Base-by-base conservation (phyloP, 371 early-diverging fungal species). In the Circinella minor region DNA sequence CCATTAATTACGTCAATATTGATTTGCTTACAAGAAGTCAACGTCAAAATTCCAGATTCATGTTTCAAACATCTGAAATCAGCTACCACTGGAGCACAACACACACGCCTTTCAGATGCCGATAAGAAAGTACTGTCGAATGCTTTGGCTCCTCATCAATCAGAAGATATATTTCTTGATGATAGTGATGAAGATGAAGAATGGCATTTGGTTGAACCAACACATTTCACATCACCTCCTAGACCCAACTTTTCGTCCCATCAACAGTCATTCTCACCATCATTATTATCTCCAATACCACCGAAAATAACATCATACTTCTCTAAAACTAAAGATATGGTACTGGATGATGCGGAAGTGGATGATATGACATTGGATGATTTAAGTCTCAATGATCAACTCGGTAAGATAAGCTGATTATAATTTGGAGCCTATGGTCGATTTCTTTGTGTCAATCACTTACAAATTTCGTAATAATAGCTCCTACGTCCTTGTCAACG, bases 141-240 rank as follows among this genome's bases (percentile, higher is more conserved):
- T 55, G 75, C 74, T 1, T 67, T 85, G 0, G 75, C 77, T 43
- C 70, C 75, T 0, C 85, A 85, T 59, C 79, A 85, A 47, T 83
- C 83, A 7, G 69, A 62, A 10, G 74, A 81, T 63, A 80, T 85
- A 27, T 78, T 78, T 61, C 43, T 85, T 13, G 79, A 81, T 34
- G 84, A 85, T 27, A 79, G 78, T 47, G 83, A 83, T 51, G 80
- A 81, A 48, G 71, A 78, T 14, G 55, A 78, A 0, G 78, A 75
- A 36, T 82, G 82, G 82, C 74, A 82, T 55, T 15, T 73, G 6
- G 54, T 84, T 27, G 66, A 66, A 17, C 18, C 63, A 15, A 9
- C 67, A 3, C 17, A 36, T 48, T 14, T 18, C 36, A 66, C 47
- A 36, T 69, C 65, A 9, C 67, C 47, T 59, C 18, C 55, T 37